Base-by-base conservation (phyloP, 2,329 filamentous ascomycete species). In the Penicillium psychrosexuale region DNA sequence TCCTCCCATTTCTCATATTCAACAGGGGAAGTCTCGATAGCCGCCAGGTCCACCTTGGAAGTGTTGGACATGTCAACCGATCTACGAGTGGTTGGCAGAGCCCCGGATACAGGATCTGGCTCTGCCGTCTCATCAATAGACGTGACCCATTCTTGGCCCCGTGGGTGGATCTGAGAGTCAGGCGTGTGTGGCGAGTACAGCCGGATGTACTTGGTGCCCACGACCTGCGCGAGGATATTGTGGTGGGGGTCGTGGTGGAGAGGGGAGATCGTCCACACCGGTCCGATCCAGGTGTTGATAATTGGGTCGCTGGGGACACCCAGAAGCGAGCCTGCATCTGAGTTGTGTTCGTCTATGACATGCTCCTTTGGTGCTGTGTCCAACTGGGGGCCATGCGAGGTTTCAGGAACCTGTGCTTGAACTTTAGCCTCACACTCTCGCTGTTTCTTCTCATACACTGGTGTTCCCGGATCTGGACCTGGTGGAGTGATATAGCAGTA, bases 161-260 rank as follows among this genome's bases (percentile, higher is more conserved):
- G 66, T 7, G 74, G 74, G 40, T 76, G 62, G 17, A 77, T 76
- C 47, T 71, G 65, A 11, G 71, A 72, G 3, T 69, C 62, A 5
- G 82, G 84, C 42, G 86, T 80, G 15, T 72, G 70, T 0, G 93
- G 92, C 0, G 87, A 80, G 70, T 97, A 97, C 2, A 97, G 78
- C 1, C 94, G 82, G n/a, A 97, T 77, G 71, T 97, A 97, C 73
- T 99, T 99, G 54, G 83, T 80, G 0, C 94, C 94, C 0, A 96
- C 89, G 0, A 95, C 89, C 72, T 97, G 94, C 24, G 87, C 87
- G 5, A 97, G 82, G 45, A 97, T 84, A 68, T 97, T 97, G 69
- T 97, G 90, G 71, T 97, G 95, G 1, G 89, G 90, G 67, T 97
- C 94, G 1, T 91, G 95, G 72, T 99, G 94, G 0, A 97, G 78